Evolutionary conservation across 768 basidiomycete genomes (phyloP), one percentile per base, ranked within the genome.

Genomic region (Pulveroboletus sp.): DNA sequence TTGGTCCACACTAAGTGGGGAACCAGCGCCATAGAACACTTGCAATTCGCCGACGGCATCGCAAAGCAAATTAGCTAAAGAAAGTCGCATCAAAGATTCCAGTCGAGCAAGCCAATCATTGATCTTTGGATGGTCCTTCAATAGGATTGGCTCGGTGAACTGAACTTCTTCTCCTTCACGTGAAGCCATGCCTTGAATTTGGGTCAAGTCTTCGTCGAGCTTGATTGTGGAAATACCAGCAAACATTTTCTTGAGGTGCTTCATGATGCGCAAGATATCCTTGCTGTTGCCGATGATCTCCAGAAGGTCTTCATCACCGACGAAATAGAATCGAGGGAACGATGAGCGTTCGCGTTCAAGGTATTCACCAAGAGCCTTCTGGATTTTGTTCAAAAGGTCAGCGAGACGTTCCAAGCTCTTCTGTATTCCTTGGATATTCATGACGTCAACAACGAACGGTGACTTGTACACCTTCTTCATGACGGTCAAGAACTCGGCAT

Each of bases 381-480:
- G 96, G 42, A 99, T 99, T 76, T 99, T 98, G 76, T 89, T 90
- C 47, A 99, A 75, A 31, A 97, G 76, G 58, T 99, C 96, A 1
- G 94, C 92, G 10, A 99, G 80, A 47, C 96, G 92, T 69, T 99
- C 96, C 57, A 99, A 74, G 56, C 89, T 93, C 74, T 99, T 98
- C 73, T 99, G 96, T 50, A 99, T 89, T 28, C 89, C 89, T 52
- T 83, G 86, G 57, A 98, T 95, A 65, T 94, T 94, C 78, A 98
- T 83, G 49, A 99, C 93, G 61, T 99, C 96, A 43, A 97, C 74
- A 39, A 98, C 86, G 68, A 97, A 95, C 0, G 96, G 94, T 13
- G 95, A 97, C 71, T 98, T 98, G 81, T 95, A 94, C 51, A 99
- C 96, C 69, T 95, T 95, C 77, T 97, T 98, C 96, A 99, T 98